Base-by-base conservation (phyloP, 1,139 yeast species). In the Pichia sp. region DNA sequence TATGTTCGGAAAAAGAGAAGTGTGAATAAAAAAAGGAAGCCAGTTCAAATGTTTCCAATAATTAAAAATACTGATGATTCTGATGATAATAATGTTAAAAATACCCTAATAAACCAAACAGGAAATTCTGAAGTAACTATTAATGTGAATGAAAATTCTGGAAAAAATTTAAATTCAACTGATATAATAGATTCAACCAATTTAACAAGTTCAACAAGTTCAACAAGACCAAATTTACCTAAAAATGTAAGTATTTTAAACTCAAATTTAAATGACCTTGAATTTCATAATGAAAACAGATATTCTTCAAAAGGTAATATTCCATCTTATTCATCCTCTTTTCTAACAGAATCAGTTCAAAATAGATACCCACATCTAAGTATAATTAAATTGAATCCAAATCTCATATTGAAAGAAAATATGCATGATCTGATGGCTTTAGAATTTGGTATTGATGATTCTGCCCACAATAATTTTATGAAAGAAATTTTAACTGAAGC, bases 1-100 rank as follows among this genome's bases (percentile, higher is more conserved):
- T 78, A 79, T 4, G 75, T 72, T 41, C 68, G 61, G 65, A 59
- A 57, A 38, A 57, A 55, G 27, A 46, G 61, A 32, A 49, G 48
- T 37, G 38, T 49, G 10, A 50, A 51, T 26, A 42, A 38, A 24
- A 45, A 32, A 12, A 43, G 31, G 4, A 27, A 3, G 23, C 9
- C 25, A 29, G 12, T 8, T n/a, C n/a, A n/a, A n/a, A n/a, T n/a
- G n/a, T n/a, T n/a, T n/a, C n/a, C n/a, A n/a, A n/a, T n/a, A n/a
- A n/a, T n/a, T n/a, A n/a, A n/a, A n/a, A n/a, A n/a, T n/a, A n/a
- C n/a, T n/a, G n/a, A n/a, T n/a, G n/a, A n/a, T n/a, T n/a, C 35
- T 10, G 23, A 32, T 22, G 16, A 10, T 10, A 10, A 22, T 4
- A 23, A 32, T 22, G 23, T 22, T 24, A 12, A 22, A 12, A 24